These are phyloP conservation scores for Coniosporium tulheliwenetii DNA, from an alignment of 2,329 filamentous ascomycete species.

Conservation along the genomic window DNA sequence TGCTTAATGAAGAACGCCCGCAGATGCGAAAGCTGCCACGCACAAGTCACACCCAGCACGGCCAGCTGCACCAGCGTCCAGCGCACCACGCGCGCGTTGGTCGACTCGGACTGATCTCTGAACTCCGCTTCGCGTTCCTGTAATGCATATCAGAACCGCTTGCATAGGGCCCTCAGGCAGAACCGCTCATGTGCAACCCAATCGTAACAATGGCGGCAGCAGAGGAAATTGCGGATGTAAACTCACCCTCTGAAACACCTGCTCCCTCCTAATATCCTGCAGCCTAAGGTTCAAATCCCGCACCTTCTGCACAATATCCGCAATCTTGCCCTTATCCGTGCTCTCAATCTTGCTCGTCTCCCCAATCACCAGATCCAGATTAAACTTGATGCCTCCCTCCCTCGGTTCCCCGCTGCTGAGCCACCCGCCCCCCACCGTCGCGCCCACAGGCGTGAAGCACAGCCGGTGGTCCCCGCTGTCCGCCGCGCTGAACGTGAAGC, in stretches of 20 bases:
- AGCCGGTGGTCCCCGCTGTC: slow-evolving; percentile 92
- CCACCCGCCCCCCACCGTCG: slow-evolving; percentile 55
- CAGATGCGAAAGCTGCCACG: slow-evolving; percentile 93
- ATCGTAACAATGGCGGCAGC: not conserved
- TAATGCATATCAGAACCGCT: slow-evolving; percentile 4
- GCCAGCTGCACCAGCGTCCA: slow-evolving; percentile 88
- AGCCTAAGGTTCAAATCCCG: slow-evolving; percentile 78
- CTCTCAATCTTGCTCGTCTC: slow-evolving; percentile 89
- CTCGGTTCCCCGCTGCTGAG: slow-evolving; percentile 42
- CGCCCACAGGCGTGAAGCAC: slow-evolving; percentile 79
- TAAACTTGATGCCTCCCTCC: slow-evolving; percentile 67
- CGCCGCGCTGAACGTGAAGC: slow-evolving; percentile 90
- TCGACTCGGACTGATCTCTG: slow-evolving; percentile 89
- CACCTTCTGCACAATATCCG: slow-evolving; percentile 76
- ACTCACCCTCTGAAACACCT: slow-evolving; percentile 82
- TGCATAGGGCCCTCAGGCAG: not conserved
- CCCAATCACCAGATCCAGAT: slow-evolving; percentile 82
- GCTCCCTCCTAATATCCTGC: slow-evolving; percentile 80
- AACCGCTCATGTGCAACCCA: not conserved
- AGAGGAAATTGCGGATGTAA: not conserved
- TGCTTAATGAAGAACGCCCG: slow-evolving; percentile 99
- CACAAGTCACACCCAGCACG: slow-evolving; percentile 74
- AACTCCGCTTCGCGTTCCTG: slow-evolving; percentile 97
- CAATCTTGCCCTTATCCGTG: slow-evolving; percentile 82
- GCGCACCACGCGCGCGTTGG: slow-evolving; percentile 78